Conservation (phyloP, 768 basidiomycete species). For the Mycena rosella region DNA sequence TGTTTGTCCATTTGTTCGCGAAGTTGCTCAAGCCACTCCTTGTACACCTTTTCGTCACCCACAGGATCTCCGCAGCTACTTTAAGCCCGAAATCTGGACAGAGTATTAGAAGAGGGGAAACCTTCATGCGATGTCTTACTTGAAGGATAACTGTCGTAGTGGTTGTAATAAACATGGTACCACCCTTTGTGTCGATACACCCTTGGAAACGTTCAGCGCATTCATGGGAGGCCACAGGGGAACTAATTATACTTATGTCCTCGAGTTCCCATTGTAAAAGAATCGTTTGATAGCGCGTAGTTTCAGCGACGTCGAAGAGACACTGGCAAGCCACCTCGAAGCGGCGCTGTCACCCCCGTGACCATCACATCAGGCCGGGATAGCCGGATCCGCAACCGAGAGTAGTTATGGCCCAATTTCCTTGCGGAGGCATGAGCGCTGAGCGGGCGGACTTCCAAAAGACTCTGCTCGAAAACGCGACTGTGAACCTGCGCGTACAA, state of each 20-base stretch:
- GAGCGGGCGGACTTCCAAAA: too few species aligned
- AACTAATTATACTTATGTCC: constrained; percentile 25
- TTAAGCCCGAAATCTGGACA: constrained; percentile 36
- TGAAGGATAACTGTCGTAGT: constrained; percentile 40
- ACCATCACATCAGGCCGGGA: too few species aligned
- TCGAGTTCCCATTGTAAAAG: constrained; percentile 36
- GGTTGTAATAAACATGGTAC: constrained; percentile 38
- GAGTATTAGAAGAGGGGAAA: background rate
- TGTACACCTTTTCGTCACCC: constrained; percentile 22
- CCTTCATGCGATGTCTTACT: background rate
- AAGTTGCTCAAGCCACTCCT: constrained; percentile 32
- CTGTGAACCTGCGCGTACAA: too few species aligned
- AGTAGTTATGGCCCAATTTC: too few species aligned
- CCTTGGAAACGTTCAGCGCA: background rate
- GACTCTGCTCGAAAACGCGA: too few species aligned
- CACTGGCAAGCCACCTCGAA: too few species aligned
- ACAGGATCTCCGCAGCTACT: constrained; percentile 37
- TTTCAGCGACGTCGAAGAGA: too few species aligned
- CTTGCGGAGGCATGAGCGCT: too few species aligned
- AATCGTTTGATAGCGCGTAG: too few species aligned
- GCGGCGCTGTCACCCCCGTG: too few species aligned
- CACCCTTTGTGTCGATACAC: constrained; percentile 40
- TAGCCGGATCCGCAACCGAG: too few species aligned
- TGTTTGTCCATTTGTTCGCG: constrained; percentile 25
- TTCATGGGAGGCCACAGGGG: background rate